Base-by-base conservation (phyloP, 1,284 basidiomycete genomes). In the Stereum hirsutum region DNA sequence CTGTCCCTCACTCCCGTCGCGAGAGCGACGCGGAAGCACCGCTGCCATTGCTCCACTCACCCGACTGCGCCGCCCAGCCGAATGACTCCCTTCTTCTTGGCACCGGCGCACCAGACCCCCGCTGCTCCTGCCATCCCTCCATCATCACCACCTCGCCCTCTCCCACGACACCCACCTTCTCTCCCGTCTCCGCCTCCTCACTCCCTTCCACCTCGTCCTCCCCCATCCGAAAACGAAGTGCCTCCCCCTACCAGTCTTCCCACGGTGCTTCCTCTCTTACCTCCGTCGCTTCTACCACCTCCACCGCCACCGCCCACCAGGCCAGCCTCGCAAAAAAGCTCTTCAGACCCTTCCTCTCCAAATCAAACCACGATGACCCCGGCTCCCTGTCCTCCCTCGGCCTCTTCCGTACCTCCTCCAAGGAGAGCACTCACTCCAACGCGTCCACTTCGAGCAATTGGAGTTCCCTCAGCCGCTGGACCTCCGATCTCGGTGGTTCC, bases 381-480 rank as follows among this genome's bases (percentile, higher is more conserved):
- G 25, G 15, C 34, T 27, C 21, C 39, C 46, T 45, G 6, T 59
- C 60, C 25, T 61, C 60, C 10, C 63, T 28, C 39, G 39, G 25
- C n/a, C 30, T 23, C 38, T 45, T 28, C 30, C 20, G 20, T 11
- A 23, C 66, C 7, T 61, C 65, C 28, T 67, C 74, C 7, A 61
- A 62, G 23, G 48, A 57, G 15, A 42, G 40, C 26, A 37, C 31
- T 35, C 44, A 43, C 19, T 44, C 45, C 2, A 48, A 45, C 19
- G 48, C n/a, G n/a, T n/a, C n/a, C n/a, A n/a, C n/a, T n/a, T n/a
- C n/a, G n/a, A n/a, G 45, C 31, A 23, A 41, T 14, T 44, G 39
- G 17, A 41, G 49, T 33, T 24, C 34, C 12, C 46, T 51, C 25
- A 27, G 42, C 12, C 49, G 39, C 40, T 51, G 42, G 46, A 30